phyloP scores from a whole-genome alignment of 176 grass and related monocot species.

The Secale cereale region DNA sequence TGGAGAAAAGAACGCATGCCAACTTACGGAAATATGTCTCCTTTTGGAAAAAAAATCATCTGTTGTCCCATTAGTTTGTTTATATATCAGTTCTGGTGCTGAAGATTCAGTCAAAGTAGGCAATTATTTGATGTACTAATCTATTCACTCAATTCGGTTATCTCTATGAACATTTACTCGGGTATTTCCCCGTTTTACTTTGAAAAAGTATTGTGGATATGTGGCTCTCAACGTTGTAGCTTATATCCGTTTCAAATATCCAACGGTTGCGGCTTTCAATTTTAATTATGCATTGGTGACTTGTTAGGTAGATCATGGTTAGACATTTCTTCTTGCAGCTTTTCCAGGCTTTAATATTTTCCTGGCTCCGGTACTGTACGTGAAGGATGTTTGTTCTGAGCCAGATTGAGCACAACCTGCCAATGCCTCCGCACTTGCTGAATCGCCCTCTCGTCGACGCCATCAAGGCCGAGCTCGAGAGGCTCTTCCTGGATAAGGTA shows the following conservation, averaged over 20 bases:
- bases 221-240: not conserved
- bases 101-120: too few species aligned
- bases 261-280: not conserved
- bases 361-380: not conserved
- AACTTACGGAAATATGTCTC: too few species aligned
- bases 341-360: not conserved
- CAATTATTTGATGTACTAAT: not conserved
- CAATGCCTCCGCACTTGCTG: conserved; percentile 71
- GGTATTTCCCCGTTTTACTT: not conserved
- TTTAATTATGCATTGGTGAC: too few species aligned
- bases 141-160: not conserved
- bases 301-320: too few species aligned
- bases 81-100: too few species aligned
- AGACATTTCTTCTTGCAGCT: not conserved
- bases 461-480: conserved; percentile 74
- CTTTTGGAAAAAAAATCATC: too few species aligned
- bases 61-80: too few species aligned
- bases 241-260: not conserved
- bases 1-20: too few species aligned
- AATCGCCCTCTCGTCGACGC: conserved; percentile 57
- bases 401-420: conserved; percentile 69
- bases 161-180: not conserved
- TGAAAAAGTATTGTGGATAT: not conserved
- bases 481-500: conserved; percentile 86
- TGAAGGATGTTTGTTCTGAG: conserved; percentile 72